Base-by-base conservation (phyloP, 352 stramenopile species). In the Phytophthora cajani region DNA sequence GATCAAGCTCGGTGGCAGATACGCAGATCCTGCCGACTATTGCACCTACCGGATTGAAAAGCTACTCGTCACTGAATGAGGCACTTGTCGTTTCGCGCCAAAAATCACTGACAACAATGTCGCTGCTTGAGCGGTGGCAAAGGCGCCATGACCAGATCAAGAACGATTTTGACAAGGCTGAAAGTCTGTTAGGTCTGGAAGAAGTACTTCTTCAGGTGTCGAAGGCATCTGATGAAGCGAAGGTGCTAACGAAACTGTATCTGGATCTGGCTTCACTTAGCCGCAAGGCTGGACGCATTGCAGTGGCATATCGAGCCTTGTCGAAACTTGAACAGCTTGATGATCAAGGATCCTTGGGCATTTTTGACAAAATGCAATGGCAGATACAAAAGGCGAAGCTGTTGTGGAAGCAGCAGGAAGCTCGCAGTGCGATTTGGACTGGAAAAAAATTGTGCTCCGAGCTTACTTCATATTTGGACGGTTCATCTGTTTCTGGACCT, bases 301-400 rank as follows among this genome's bases (percentile, higher is more conserved):
- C 89, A 8, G 78, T 95, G 14, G 80, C 87, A 1, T 94, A 93
- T 67, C 78, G 74, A 56, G 77, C 88, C 11, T 72, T 93, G 58
- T 69, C 78, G 17, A 84, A 89, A 30, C 77, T 97, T 1, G 76
- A 93, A 40, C 57, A 88, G 21, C 77, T 95, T 11, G 12, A 89
- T 17, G 58, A 76, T 9, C 44, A 59, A 27, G 77, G 73, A 0
- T 54, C 69, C 0, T 55, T 95, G 12, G 47, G 56, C 21, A 55
- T 84, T n/a, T 57, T 79, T 32, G 77, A 92, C 11, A 64, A 67
- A 50, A 79, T 90, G 27, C 56, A 85, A 55, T 94, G 85, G 82
- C 82, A 86, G 25, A 84, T 94, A 67, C 79, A 95, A 60, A 90
- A 90, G 27, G 84, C 88, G 2, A 93, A 93, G 62, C 62, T 95